These are phyloP conservation scores for Psophocarpus tetragonolobus DNA, from an alignment of 306 rosid species.

Conservation along the genomic window DNA sequence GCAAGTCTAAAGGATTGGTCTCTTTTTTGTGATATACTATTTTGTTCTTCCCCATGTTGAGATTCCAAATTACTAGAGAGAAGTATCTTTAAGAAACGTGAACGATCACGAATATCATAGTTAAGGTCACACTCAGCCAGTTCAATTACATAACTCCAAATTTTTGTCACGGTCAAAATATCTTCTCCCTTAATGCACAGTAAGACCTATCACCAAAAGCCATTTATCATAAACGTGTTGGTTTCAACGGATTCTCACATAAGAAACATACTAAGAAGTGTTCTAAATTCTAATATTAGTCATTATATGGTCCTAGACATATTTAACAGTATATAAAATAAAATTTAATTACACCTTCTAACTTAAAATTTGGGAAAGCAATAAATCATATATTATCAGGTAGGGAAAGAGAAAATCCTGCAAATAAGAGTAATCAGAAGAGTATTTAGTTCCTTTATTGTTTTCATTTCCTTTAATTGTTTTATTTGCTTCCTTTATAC, in stretches of 20 bases:
- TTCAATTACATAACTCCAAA: slow-evolving; percentile 73
- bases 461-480: background rate
- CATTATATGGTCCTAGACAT: background rate
- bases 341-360: slow-evolving; percentile 11
- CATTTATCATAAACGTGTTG: slow-evolving; percentile 15
- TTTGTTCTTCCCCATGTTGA: slow-evolving; percentile 47
- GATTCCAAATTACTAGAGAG: slow-evolving; percentile 54
- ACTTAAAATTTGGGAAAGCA: slow-evolving; percentile 4
- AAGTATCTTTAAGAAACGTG: slow-evolving; percentile 65
- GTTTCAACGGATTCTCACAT: slow-evolving; percentile 1
- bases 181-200: slow-evolving; percentile 59
- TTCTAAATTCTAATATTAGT: slow-evolving; percentile 4
- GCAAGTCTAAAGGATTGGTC: slow-evolving; percentile 59
- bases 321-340: slow-evolving; percentile 21
- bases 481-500: background rate
- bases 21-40: slow-evolving; percentile 33
- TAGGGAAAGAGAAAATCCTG: slow-evolving; percentile 15
- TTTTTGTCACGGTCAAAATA: slow-evolving; percentile 43
- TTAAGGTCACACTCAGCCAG: slow-evolving; percentile 77
- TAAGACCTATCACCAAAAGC: slow-evolving; percentile 62
- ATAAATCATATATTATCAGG: background rate
- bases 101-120: slow-evolving; percentile 89
- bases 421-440: background rate
- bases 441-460: background rate
- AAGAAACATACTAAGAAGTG: background rate